These are phyloP conservation scores for Ophiognomonia clavigignenti-juglandacearum DNA, from an alignment of 2,329 filamentous ascomycete genomes.

Conservation along the genomic window DNA sequence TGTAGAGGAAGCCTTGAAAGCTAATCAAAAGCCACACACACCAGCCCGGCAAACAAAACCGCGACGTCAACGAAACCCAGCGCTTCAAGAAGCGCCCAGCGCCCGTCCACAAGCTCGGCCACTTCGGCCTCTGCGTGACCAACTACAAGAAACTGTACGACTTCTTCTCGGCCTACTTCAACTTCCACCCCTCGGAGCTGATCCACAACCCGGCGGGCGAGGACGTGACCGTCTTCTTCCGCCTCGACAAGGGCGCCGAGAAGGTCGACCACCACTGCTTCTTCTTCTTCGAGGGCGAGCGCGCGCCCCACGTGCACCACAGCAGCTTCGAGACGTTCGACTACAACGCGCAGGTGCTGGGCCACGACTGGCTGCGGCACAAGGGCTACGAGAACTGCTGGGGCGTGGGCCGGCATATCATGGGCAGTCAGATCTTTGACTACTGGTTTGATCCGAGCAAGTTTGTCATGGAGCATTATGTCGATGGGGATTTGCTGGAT, in stretches of 20 bases:
- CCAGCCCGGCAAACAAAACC: constrained; percentile 22
- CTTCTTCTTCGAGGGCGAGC: constrained; percentile 43
- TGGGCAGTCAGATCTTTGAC: constrained; percentile 69
- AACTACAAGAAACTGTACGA: constrained; percentile 42
- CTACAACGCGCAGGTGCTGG: constrained; percentile 65
- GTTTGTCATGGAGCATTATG: constrained; percentile 66
- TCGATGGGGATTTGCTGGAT: constrained; percentile 62
- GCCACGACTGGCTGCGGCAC: constrained; percentile 62
- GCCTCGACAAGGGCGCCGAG: constrained; percentile 37
- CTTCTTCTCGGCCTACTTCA: constrained; percentile 48
- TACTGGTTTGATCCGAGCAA: constrained; percentile 63
- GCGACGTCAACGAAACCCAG: constrained; percentile 40
- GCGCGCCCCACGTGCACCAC: constrained; percentile 56
- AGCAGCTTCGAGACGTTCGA: constrained; percentile 66
- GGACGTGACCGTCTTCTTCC: constrained; percentile 40
- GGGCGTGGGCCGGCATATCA: constrained; percentile 66
- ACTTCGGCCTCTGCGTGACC: constrained; percentile 50
- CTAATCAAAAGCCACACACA: too few species aligned
- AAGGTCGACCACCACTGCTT: constrained; percentile 47
- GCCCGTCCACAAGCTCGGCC: constrained; percentile 48
- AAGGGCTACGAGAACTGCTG: constrained; percentile 62
- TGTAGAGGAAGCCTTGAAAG: too few species aligned
- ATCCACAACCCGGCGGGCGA: constrained; percentile 31
- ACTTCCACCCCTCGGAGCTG: constrained; percentile 38
- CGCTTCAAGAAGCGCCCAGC: constrained; percentile 44